Base-by-base conservation (phyloP, 805 yeast genomes). In the Pachysolen tannophilus region DNA sequence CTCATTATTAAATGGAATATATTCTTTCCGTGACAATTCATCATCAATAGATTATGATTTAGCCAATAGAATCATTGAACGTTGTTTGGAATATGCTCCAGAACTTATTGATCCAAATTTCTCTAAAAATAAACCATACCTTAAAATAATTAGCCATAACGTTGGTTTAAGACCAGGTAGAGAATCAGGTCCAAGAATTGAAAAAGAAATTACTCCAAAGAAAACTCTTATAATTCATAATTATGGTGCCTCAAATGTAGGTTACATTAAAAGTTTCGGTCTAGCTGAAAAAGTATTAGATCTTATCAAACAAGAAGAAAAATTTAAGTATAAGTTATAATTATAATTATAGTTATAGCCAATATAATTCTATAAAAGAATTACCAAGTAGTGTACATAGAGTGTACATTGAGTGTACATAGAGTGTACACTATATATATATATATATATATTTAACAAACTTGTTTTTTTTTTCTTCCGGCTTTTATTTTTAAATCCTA, bases 151-250 rank as follows among this genome's bases (percentile, higher is more conserved):
- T 15, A 61, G 67, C 27, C 53, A 64, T 26, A 75, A 75, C 45
- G 79, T 76, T 19, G 90, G 85, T 0, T 67, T 78, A 35, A 66
- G 88, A 51, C 88, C 88, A 1, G 81, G 68, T 2, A 61, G 88
- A 45, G 47, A 56, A 13, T 78, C 72, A 5, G 86, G 87, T 9
- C 64, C 70, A 8, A 63, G 82, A 41, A 53, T 78, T 4, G 75
- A 69, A 42, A 4, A 20, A 15, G 20, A 4, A 16, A 19, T 28
- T 21, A 28, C 28, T 14, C 28, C 33, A 15, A 20, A 25, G 6
- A n/a, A n/a, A n/a, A n/a, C n/a, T n/a, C n/a, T n/a, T n/a, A 33
- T 78, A 9, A 56, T 81, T 10, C 75, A 79, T 47, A 78, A 75
- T 21, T 81, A 81, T 49, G 87, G 88, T 5, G 72, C 78, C 27